Conservation (phyloP, 2,329 filamentous ascomycete species). For the Ceratocystiopsis sp. region DNA sequence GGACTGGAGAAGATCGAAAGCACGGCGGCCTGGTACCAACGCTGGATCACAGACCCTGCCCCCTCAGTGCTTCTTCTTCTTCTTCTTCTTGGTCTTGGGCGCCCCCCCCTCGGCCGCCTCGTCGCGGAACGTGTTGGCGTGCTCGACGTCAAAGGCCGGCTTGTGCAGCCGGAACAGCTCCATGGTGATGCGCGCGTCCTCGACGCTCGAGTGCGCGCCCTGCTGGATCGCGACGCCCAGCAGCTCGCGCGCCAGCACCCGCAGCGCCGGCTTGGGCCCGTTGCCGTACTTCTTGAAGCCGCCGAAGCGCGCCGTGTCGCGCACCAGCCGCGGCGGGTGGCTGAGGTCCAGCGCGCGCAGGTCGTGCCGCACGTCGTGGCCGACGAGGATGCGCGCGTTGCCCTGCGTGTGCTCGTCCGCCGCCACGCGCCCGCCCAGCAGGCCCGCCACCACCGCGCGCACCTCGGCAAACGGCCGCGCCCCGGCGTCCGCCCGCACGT, state of each 20-base stretch:
- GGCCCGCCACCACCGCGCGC: conserved; percentile 49
- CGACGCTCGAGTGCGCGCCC: conserved; percentile 47
- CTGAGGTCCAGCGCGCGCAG: conserved; percentile 59
- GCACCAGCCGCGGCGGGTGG: conserved; percentile 60
- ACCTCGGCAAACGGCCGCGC: conserved; percentile 62
- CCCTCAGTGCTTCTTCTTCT: conserved; percentile 14
- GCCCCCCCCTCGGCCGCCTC: conserved; percentile 17
- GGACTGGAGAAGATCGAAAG: no score
- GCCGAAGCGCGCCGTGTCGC: conserved; percentile 68
- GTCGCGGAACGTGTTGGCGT: conserved; percentile 46
- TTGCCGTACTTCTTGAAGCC: conserved; percentile 53
- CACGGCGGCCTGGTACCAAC: not conserved
- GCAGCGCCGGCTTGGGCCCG: conserved; percentile 52
- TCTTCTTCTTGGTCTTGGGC: conserved; percentile 25
- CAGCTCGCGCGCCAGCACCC: conserved; percentile 37
- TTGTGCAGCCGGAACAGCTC: conserved; percentile 72
- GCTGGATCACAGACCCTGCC: not conserved
- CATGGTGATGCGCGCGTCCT: conserved; percentile 85
- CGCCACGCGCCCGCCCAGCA: conserved; percentile 37
- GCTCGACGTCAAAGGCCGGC: conserved; percentile 67
- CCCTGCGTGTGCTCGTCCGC: not conserved
- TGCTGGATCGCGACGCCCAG: conserved; percentile 45
- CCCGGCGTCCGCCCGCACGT: conserved; percentile 36
- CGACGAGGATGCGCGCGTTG: conserved; percentile 48
- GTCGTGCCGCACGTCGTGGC: conserved; percentile 70